phyloP scores from a whole-genome alignment of 148 eudicot genomes.

The Simmondsia chinensis region DNA sequence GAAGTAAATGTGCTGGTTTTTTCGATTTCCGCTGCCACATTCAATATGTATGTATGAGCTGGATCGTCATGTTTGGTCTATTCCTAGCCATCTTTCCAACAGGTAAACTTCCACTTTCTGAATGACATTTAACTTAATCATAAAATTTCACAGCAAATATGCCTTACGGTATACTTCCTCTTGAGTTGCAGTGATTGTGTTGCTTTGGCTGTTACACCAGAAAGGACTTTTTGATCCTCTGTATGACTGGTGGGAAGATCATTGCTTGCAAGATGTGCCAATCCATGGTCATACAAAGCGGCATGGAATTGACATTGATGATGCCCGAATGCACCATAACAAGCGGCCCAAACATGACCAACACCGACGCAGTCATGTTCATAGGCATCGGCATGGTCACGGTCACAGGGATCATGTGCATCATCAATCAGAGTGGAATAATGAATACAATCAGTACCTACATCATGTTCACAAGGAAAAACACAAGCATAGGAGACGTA shows the following conservation, averaged over 20 bases:
- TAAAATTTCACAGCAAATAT: background rate
- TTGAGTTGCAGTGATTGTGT: conserved; percentile 46
- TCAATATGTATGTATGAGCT: conserved; percentile 88
- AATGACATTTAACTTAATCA: background rate
- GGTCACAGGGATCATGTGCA: conserved; percentile 26
- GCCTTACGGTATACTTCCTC: background rate
- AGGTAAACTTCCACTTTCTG: conserved; percentile 23
- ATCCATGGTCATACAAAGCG: conserved; percentile 9
- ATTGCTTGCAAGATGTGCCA: conserved; percentile 28
- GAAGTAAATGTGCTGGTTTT: conserved; percentile 64
- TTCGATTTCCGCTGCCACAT: conserved; percentile 92
- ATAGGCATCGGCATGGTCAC: conserved; percentile 25
- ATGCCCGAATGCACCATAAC: conserved; percentile 14
- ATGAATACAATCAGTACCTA: conserved; percentile 37
- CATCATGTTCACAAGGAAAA: conserved; percentile 71
- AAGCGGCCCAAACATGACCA: conserved; percentile 29
- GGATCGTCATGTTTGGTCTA: conserved; percentile 71
- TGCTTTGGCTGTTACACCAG: conserved; percentile 90
- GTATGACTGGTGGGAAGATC: conserved; percentile 92
- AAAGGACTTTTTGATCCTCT: conserved; percentile 94
- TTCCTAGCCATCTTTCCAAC: conserved; percentile 75
- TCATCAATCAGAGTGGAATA: conserved; percentile 21
- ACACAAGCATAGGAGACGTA: conserved; percentile 48
- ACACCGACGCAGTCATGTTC: conserved; percentile 14
- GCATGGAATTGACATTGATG: conserved; percentile 18